These are phyloP conservation scores for Saxophila tyrrhenica DNA, from an alignment of 495 filamentous ascomycete genomes.

Conservation along the genomic window DNA sequence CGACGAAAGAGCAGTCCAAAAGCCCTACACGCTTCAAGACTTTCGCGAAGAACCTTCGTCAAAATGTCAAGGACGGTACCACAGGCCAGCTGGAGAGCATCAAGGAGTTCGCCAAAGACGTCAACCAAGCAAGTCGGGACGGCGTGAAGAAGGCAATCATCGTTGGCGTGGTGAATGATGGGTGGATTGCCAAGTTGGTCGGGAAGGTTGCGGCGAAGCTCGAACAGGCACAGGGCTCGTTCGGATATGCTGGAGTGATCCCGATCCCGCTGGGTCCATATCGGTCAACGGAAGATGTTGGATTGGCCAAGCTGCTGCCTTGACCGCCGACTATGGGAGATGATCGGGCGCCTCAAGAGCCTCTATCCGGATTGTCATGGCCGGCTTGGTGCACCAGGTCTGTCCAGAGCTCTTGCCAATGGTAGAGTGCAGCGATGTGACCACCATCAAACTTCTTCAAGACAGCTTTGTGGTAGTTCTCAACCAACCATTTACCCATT, in stretches of 20 bases:
- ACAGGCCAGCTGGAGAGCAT: slow-evolving; percentile 3
- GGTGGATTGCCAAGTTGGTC: slow-evolving; percentile 34
- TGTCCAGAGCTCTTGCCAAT: neutral
- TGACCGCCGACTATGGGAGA: too few species aligned
- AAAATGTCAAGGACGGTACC: slow-evolving; percentile 8
- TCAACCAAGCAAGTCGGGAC: neutral
- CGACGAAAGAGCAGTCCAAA: neutral
- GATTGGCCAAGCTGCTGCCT: slow-evolving; percentile 21
- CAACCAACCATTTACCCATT: neutral
- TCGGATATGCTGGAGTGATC: slow-evolving; percentile 27
- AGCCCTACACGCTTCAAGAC: neutral
- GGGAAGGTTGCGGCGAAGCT: slow-evolving; percentile 30
- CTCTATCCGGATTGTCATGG: too few species aligned
- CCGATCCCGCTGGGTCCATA: slow-evolving; percentile 22
- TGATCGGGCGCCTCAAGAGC: too few species aligned
- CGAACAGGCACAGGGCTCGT: slow-evolving; percentile 27
- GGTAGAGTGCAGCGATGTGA: neutral
- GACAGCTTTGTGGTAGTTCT: neutral
- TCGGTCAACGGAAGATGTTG: slow-evolving; percentile 13
- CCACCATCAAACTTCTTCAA: neutral
- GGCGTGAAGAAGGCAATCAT: slow-evolving; percentile 14
- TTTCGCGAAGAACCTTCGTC: slow-evolving; percentile 1
- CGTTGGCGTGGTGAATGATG: slow-evolving; percentile 29
- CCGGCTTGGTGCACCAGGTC: neutral
- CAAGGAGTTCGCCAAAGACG: slow-evolving; percentile 7